These are phyloP conservation scores for Aspergillus nidulans DNA, from an alignment of 495 filamentous ascomycete genomes.

Conservation along the genomic window DNA sequence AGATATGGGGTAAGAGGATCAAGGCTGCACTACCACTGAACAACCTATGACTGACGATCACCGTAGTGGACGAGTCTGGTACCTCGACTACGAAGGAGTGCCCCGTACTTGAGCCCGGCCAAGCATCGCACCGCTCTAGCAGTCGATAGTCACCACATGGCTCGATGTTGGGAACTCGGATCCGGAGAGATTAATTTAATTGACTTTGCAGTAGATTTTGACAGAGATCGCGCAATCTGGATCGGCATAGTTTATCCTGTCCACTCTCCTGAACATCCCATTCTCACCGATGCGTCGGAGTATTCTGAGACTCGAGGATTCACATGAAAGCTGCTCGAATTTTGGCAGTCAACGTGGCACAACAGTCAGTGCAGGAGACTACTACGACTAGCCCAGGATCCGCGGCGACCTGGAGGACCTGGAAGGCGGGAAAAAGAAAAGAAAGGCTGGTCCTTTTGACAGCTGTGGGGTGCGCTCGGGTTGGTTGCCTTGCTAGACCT, in stretches of 20 bases:
- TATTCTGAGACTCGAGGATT: not conserved
- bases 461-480: constrained; percentile 1
- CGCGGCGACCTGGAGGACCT: not conserved
- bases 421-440: constrained; percentile 3
- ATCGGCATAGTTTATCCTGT: constrained; percentile 3
- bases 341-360: not conserved
- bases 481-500: constrained; percentile 9
- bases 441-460: not conserved
- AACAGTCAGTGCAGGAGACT: not conserved
- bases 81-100: no score
- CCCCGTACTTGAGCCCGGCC: not conserved
- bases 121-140: not conserved
- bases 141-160: not conserved
- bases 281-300: not conserved
- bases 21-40: not conserved
- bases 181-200: constrained; percentile 8
- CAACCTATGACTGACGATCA: not conserved
- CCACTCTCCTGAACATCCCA: no score
- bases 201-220: constrained; percentile 3
- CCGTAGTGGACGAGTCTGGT: not conserved
- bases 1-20: not conserved
- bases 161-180: not conserved
- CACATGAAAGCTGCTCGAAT: constrained; percentile 1
- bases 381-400: no score
- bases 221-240: not conserved